Base-by-base conservation (phyloP, 768 basidiomycete genomes). In the Naematelia encephala region DNA sequence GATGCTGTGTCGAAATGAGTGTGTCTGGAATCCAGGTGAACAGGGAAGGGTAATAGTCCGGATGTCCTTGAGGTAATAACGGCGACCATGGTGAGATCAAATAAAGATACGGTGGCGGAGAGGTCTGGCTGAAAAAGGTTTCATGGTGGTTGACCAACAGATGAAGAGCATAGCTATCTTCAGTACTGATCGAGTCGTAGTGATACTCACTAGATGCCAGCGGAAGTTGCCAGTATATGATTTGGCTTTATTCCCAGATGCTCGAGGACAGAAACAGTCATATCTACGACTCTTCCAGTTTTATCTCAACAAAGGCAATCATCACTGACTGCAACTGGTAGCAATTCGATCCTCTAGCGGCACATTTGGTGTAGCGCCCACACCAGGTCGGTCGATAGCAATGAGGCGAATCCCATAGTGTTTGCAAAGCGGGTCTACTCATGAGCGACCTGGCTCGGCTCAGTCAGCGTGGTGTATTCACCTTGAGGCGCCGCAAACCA, bases 401-500 rank as follows among this genome's bases (percentile, higher is more conserved):
- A 74, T 69, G 28, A 71, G 50, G 26, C 72, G 39, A 13, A 74
- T 49, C 4, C 69, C 64, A 58, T 71, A 71, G 12, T 53, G 46
- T 28, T 55, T 62, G 8, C 62, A 58, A 10, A 74, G 57, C 1
- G 72, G 72, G 48, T 74, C 72, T 74, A 43, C n/a, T 39, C 16
- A 3, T 21, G 26, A 45, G 27, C 51, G 19, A n/a, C 28, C n/a
- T 5, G 27, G 47, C 49, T 8, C 42, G 10, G 14, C 30, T 46
- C 5, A 16, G 19, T 2, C 22, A 16, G 14, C 50, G 12, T 16
- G 22, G 23, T n/a, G n/a, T n/a, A n/a, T 63, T 54, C 30, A 71
- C 69, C 69, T 58, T 68, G 68, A 8, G 67, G 57, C 0, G 68
- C 66, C 5, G 62, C 72, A 4, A 71, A 56, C 72, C 72, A 74